A percentile compares a stretch with the other conserved stretches of the same genome.
Conservation (phyloP, 2,329 filamentous ascomycete genomes). For the Coniochaeta prunicola region DNA sequence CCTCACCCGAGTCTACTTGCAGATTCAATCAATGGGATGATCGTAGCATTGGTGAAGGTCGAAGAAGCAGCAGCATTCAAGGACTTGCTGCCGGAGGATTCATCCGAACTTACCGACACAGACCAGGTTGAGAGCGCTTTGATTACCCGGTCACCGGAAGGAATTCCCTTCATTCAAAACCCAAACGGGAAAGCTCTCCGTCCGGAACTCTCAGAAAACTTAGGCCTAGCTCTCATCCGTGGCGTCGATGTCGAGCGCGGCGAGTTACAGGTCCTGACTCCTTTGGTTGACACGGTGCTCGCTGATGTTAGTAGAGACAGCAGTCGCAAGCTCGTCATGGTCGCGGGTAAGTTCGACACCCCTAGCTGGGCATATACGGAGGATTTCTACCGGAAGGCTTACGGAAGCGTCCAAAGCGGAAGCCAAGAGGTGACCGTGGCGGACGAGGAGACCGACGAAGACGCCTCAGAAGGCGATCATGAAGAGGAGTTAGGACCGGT, state of each 20-base stretch:
- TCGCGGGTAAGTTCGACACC: slow-evolving; percentile 61
- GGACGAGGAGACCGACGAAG: slow-evolving; percentile 27
- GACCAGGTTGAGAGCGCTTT: slow-evolving; percentile 12
- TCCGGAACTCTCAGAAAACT: slow-evolving; percentile 48
- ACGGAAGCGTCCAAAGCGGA: slow-evolving; percentile 14
- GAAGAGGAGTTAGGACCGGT: slow-evolving; percentile 12
- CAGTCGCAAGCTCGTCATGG: slow-evolving; percentile 49
- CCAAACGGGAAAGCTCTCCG: slow-evolving; percentile 47
- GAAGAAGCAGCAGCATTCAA: slow-evolving; percentile 45
- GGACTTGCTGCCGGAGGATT: slow-evolving; percentile 11
- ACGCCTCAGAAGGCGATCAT: slow-evolving; percentile 21
- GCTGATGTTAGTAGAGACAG: slow-evolving; percentile 24
- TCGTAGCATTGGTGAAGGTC: slow-evolving; percentile 59
- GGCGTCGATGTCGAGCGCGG: slow-evolving; percentile 52
- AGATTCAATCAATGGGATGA: slow-evolving; percentile 62
- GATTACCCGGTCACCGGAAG: slow-evolving; percentile 35
- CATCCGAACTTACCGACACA: neutral
- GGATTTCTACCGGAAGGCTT: slow-evolving; percentile 39
- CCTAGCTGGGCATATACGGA: slow-evolving; percentile 66
- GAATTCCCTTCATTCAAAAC: slow-evolving; percentile 56
- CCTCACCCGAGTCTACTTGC: slow-evolving; percentile 49
- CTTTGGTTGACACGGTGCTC: slow-evolving; percentile 36
- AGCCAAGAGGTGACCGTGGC: slow-evolving; percentile 22
- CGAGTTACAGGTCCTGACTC: slow-evolving; percentile 59
- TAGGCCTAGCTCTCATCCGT: slow-evolving; percentile 63